Evolutionary conservation across 257 asterid species (phyloP), one percentile per base, ranked within the genome.

Genomic region (Fraxinus quadrangulata): DNA sequence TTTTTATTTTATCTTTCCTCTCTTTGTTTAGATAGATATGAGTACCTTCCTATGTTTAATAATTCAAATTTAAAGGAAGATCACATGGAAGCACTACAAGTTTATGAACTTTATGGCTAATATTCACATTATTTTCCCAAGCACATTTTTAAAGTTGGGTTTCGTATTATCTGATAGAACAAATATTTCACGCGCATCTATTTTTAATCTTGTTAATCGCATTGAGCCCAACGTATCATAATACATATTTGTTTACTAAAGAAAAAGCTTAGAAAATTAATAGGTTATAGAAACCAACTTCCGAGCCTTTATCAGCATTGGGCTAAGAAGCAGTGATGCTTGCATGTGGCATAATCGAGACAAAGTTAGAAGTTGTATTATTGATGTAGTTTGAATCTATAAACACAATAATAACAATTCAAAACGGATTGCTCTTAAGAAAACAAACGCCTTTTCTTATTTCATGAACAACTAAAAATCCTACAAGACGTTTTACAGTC

Each of bases 41-140:
- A 28, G 69, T 65, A 54, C 74, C 66, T 71, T 68, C 70, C 39
- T 75, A 47, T 49, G 4, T 11, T 45, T 30, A 59, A 67, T 79
- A 79, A 42, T 28, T 54, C 24, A 40, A 39, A 40, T 74, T 71
- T 37, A 78, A 71, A 80, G 79, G 71, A 73, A 70, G 76, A 73
- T 83, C 90, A 84, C 88, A 88, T 86, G 90, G 88, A 75, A 28
- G 66, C 77, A 73, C 70, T 73, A 24, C 79, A 78, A 82, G 71
- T 77, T 61, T 72, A 51, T 61, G 36, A 59, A 30, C 80, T 74
- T 71, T 69, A 47, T 59, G 39, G 68, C 70, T 31, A 42, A 54
- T 73, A 31, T 71, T 23, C 24, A 33, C 33, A 34, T 37, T 8
- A 23, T 71, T 69, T 37, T 31, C 23, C 16, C 24, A 34, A 67